Percentiles rank a stretch among this genome's conserved stretches.
phyloP scores from a whole-genome alignment of 495 filamentous ascomycete genomes.

The Aspergillus egyptiacus region DNA sequence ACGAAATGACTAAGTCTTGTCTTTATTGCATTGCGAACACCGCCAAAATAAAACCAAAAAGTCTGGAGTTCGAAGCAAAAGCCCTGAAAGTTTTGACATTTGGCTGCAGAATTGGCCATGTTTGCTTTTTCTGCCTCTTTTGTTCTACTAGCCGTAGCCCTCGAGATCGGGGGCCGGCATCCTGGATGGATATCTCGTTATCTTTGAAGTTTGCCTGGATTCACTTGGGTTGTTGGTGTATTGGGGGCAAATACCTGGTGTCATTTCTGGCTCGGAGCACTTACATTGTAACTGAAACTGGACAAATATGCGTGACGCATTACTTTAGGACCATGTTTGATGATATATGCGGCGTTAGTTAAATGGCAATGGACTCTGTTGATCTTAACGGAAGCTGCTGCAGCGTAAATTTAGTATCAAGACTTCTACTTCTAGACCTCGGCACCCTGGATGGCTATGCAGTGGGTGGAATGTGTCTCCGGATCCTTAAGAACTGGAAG shows the following conservation, averaged over 20 bases:
- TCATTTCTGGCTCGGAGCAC: conserved; percentile 8
- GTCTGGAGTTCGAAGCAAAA: conserved; percentile 14
- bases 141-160: not conserved
- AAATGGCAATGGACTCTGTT: not conserved
- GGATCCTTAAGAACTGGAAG: too few relatives aligned
- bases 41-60: conserved; percentile 10
- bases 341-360: conserved; percentile 2
- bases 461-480: too few relatives aligned
- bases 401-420: too few relatives aligned
- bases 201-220: not conserved
- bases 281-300: not conserved
- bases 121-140: conserved; percentile 1
- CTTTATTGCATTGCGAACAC: not conserved
- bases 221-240: conserved; percentile 9
- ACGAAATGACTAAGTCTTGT: conserved; percentile 11
- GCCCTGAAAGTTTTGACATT: conserved; percentile 8
- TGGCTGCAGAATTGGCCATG: conserved; percentile 12
- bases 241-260: not conserved
- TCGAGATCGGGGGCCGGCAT: not conserved
- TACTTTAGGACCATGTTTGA: conserved; percentile 1
- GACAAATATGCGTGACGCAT: conserved; percentile 12
- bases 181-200: not conserved
- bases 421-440: too few relatives aligned
- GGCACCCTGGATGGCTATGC: too few relatives aligned
- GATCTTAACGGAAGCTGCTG: too few relatives aligned